Evolutionary conservation across 2,329 filamentous ascomycete genomes (phyloP).

Genomic region (Ophiostoma sp.): DNA sequence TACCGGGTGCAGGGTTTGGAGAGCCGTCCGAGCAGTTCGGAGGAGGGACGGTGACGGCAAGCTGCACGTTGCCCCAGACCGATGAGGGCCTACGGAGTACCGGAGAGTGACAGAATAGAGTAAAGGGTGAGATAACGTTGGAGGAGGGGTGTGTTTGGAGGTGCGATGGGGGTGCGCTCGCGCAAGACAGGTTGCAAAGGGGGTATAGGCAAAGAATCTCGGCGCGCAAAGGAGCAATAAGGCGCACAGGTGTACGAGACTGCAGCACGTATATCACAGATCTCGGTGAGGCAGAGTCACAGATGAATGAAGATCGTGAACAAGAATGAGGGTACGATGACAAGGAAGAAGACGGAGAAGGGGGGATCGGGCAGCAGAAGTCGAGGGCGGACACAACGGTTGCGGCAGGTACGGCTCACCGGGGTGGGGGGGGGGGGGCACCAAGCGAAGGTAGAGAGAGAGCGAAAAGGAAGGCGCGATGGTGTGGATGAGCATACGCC

Average conservation of each 20-base stretch:
- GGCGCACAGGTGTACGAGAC: background rate
- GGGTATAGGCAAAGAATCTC: background rate
- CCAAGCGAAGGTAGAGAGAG: background rate
- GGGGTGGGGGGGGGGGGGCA: background rate
- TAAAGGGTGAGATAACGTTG: background rate
- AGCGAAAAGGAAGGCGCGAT: background rate
- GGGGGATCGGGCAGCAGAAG: background rate
- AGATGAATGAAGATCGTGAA: background rate
- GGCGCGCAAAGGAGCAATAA: background rate
- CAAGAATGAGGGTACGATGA: background rate
- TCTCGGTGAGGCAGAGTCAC: constrained; percentile 8
- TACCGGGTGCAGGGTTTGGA: background rate
- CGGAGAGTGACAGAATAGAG: background rate
- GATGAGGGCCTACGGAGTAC: background rate
- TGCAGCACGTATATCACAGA: background rate
- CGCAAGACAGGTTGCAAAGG: background rate
- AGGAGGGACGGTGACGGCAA: background rate
- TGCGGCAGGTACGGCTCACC: background rate
- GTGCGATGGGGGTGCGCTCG: background rate
- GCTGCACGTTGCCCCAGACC: background rate
- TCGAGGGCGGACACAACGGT: background rate
- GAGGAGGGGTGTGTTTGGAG: background rate
- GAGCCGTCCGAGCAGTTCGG: background rate
- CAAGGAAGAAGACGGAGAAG: background rate
- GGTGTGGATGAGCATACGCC: background rate